These are phyloP conservation scores for Camellia lanceoleosa DNA, from an alignment of 148 eudicot genomes.

Conservation along the genomic window DNA sequence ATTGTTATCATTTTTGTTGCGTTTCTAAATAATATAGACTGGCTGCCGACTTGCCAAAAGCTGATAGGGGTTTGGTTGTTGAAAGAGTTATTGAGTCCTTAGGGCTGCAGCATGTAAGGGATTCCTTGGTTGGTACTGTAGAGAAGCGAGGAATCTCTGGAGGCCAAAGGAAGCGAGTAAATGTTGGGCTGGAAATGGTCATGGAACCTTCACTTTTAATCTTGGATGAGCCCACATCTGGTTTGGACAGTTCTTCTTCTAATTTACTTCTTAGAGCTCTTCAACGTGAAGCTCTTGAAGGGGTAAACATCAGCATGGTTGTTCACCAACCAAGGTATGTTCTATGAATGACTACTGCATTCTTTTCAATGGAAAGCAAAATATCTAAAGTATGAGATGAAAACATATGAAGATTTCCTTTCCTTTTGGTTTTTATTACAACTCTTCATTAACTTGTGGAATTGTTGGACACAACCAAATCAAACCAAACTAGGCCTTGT, in stretches of 20 bases:
- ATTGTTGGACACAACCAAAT: neutral
- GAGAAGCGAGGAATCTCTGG: constrained; percentile 94
- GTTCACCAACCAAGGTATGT: constrained; percentile 92
- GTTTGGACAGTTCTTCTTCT: constrained; percentile 91
- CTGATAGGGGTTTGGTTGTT: constrained; percentile 79
- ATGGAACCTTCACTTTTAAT: constrained; percentile 93
- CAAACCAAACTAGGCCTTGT: too few relatives aligned
- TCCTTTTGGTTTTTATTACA: neutral
- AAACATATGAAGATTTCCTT: neutral
- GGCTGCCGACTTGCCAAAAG: constrained; percentile 65
- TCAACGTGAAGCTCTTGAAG: constrained; percentile 94
- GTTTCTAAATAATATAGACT: constrained; percentile 42
- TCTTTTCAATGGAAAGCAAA: neutral
- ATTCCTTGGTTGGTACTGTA: constrained; percentile 87
- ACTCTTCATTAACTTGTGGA: neutral
- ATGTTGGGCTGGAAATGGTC: constrained; percentile 93
- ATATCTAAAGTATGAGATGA: neutral
- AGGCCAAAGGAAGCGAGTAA: constrained; percentile 88
- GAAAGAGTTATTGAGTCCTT: constrained; percentile 88
- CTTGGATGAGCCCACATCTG: constrained; percentile 96
- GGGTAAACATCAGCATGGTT: constrained; percentile 89
- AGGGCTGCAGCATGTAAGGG: constrained; percentile 77
- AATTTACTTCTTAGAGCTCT: constrained; percentile 82
- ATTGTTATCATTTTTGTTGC: constrained; percentile 1
- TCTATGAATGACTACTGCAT: neutral